These are phyloP conservation scores for Phyllosticta capitalensis DNA, from an alignment of 2,329 filamentous ascomycete genomes.

Conservation along the genomic window DNA sequence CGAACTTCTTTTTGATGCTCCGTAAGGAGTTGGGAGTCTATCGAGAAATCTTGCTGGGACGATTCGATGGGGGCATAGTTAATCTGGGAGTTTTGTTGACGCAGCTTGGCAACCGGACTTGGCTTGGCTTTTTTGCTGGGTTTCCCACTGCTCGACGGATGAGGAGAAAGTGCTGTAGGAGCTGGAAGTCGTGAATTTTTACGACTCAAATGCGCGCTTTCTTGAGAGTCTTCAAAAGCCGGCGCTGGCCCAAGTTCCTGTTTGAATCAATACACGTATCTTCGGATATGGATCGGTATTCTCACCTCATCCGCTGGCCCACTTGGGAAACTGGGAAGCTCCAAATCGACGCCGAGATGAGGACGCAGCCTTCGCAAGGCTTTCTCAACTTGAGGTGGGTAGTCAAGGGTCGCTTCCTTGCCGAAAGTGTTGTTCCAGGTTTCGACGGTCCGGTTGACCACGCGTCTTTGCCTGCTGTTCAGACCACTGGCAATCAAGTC, in stretches of 20 bases:
- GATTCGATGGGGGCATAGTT: slow-evolving; percentile 62
- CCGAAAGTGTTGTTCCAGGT: slow-evolving; percentile 67
- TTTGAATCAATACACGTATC: slow-evolving; percentile 37
- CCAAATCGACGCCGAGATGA: slow-evolving; percentile 37
- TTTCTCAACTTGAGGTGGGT: slow-evolving; percentile 54
- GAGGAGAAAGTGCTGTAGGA: background rate
- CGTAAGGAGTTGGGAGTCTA: slow-evolving; percentile 66
- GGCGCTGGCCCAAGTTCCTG: background rate
- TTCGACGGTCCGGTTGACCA: slow-evolving; percentile 43
- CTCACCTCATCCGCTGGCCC: slow-evolving; percentile 27
- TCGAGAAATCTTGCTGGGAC: slow-evolving; percentile 36
- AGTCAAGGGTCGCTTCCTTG: slow-evolving; percentile 48
- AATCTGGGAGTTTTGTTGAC: slow-evolving; percentile 76
- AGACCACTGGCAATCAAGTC: slow-evolving; percentile 44
- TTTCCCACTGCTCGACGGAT: background rate
- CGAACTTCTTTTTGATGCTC: slow-evolving; percentile 71
- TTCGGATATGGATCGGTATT: slow-evolving; percentile 13
- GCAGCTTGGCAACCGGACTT: slow-evolving; percentile 45
- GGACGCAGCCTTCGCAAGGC: slow-evolving; percentile 53
- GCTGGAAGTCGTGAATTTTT: background rate
- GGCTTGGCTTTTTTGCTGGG: slow-evolving; percentile 5
- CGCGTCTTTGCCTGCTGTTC: slow-evolving; percentile 40
- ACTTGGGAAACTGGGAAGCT: slow-evolving; percentile 39
- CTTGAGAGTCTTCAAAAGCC: slow-evolving; percentile 12
- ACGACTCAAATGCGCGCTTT: slow-evolving; percentile 24